Evolutionary conservation across 139 green algal genomes (phyloP).

Genomic region (Protoeuglena noctilucae): DNA sequence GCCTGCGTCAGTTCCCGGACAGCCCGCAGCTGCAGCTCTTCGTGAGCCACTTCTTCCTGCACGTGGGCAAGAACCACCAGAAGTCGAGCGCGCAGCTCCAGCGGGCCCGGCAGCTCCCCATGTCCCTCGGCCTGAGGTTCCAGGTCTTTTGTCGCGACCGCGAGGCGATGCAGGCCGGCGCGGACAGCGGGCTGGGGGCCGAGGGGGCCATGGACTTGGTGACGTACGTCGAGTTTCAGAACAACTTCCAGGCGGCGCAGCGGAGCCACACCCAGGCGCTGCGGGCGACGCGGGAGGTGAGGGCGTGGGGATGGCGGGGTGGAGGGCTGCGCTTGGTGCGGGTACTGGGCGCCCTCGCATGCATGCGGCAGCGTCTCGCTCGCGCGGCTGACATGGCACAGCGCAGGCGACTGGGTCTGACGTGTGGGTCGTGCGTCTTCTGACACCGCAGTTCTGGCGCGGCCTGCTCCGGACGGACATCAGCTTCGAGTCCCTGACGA

Average conservation of each 20-base stretch:
- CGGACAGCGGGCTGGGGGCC: neutral
- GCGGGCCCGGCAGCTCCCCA: slow-evolving; percentile 17
- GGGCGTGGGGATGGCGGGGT: too few species aligned
- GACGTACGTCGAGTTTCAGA: slow-evolving; percentile 31
- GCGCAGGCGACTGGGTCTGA: too few species aligned
- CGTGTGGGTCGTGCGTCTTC: too few species aligned
- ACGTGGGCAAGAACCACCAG: slow-evolving; percentile 14
- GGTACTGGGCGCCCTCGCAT: too few species aligned
- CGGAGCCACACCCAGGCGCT: slow-evolving; percentile 21
- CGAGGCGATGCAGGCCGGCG: slow-evolving; percentile 13
- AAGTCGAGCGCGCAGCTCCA: slow-evolving; percentile 17
- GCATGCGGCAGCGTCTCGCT: too few species aligned
- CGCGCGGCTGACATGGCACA: too few species aligned
- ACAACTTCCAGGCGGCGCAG: slow-evolving; percentile 10
- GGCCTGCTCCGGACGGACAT: slow-evolving; percentile 18
- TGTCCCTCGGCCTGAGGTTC: slow-evolving; percentile 18
- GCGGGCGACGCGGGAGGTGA: slow-evolving; percentile 16
- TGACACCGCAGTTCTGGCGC: slow-evolving; percentile 37
- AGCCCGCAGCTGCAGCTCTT: slow-evolving; percentile 16
- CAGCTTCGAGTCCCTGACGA: slow-evolving; percentile 14
- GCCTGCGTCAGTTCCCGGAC: slow-evolving; percentile 13
- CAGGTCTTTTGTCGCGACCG: slow-evolving; percentile 24
- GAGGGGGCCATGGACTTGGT: slow-evolving; percentile 18
- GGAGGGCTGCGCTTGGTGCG: too few species aligned
- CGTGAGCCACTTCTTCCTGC: slow-evolving; percentile 18